Conservation (phyloP, 441 rosid species). For the Pelargonium cotyledonis region DNA sequence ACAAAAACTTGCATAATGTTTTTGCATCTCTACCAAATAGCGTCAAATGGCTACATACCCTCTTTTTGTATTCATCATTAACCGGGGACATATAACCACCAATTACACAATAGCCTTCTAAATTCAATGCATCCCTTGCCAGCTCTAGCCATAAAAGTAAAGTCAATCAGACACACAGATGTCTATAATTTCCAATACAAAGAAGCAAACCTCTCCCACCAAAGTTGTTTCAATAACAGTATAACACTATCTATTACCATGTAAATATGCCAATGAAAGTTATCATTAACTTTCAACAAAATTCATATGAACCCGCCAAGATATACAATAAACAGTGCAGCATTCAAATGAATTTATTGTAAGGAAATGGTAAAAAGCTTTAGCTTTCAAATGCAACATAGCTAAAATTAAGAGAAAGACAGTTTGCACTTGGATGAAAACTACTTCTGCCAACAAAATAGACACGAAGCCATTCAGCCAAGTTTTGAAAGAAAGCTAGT, state of each 20-base stretch:
- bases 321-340: not conserved
- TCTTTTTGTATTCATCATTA: slow-evolving; percentile 73
- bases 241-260: not conserved
- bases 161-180: slow-evolving; percentile 9
- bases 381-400: not conserved
- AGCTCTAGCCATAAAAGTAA: slow-evolving; percentile 46
- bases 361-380: not conserved
- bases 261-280: no score
- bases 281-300: not conserved
- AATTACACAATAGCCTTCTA: slow-evolving; percentile 60
- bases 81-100: slow-evolving; percentile 94
- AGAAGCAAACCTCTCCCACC: not conserved
- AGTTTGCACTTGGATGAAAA: not conserved
- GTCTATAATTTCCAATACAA: not conserved
- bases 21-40: not conserved
- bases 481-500: no score
- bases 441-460: not conserved
- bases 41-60: slow-evolving; percentile 31
- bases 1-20: not conserved
- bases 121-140: slow-evolving; percentile 69
- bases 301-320: not conserved
- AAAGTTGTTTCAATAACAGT: not conserved
- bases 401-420: not conserved
- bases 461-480: no score
- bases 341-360: no score